Conservation (phyloP, 2,329 filamentous ascomycete genomes). For the Epichloe hybrida region DNA sequence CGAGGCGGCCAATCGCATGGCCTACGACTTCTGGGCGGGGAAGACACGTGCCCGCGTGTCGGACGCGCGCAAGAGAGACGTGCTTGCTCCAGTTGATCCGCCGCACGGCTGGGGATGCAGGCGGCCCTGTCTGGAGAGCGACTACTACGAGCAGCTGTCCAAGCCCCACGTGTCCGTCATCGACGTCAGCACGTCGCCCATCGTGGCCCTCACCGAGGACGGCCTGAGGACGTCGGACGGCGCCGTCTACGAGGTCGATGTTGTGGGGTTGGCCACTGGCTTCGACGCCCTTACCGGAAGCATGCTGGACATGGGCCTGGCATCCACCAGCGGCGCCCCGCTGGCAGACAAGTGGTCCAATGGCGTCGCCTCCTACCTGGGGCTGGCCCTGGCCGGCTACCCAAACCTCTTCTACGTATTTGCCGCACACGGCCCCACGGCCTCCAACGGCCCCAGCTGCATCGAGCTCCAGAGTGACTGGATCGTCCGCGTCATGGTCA, state of each 20-base stretch:
- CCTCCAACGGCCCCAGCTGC: constrained; percentile 8
- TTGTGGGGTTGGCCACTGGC: constrained; percentile 31
- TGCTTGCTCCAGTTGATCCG: constrained; percentile 6
- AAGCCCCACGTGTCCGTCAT: constrained; percentile 27
- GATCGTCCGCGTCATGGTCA: background rate
- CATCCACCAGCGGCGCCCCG: background rate
- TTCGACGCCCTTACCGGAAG: constrained; percentile 16
- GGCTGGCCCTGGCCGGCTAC: background rate
- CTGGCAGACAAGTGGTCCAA: background rate
- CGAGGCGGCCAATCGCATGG: constrained; percentile 33
- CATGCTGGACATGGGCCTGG: background rate
- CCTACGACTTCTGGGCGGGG: constrained; percentile 41
- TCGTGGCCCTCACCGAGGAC: constrained; percentile 26
- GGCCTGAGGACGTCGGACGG: constrained; percentile 28
- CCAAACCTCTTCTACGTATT: constrained; percentile 1
- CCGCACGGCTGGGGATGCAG: constrained; percentile 43
- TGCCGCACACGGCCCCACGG: constrained; percentile 8
- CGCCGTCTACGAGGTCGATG: constrained; percentile 28
- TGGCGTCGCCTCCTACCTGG: background rate
- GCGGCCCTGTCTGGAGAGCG: constrained; percentile 28
- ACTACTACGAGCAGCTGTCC: constrained; percentile 36
- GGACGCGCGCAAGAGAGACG: constrained; percentile 20
- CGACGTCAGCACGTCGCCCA: constrained; percentile 26
- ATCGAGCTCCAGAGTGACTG: constrained; percentile 6
- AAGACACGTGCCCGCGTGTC: constrained; percentile 36